Percentiles rank a stretch among this genome's conserved stretches.
Conservation (phyloP, 2,329 filamentous ascomycete genomes). For the Ophiostoma sp. region DNA sequence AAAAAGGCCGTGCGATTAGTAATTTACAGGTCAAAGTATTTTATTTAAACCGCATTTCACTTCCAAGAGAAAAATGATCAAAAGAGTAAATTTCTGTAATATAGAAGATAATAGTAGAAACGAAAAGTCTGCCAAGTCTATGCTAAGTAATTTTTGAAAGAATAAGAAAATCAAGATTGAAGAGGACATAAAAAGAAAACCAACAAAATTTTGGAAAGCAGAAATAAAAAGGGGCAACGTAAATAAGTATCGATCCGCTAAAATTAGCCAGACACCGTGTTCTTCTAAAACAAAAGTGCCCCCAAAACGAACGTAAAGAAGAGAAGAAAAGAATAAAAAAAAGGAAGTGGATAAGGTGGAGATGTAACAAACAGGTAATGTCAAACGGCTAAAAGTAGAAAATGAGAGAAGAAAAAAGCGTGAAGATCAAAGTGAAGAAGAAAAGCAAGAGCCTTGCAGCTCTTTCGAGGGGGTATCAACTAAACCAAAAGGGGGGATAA, state of each 20-base stretch:
- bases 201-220: background rate
- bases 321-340: background rate
- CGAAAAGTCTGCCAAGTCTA: background rate
- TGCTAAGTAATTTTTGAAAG: background rate
- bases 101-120: background rate
- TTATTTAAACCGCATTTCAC: too few relatives aligned
- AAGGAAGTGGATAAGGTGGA: background rate
- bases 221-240: background rate
- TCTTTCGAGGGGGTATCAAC: constrained; percentile 23
- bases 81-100: background rate
- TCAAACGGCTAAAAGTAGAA: background rate
- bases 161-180: background rate
- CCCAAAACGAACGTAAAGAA: background rate
- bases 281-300: background rate
- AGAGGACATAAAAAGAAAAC: background rate
- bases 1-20: background rate
- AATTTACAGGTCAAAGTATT: too few relatives aligned
- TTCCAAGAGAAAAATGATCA: background rate
- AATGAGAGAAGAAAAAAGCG: background rate
- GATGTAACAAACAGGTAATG: background rate
- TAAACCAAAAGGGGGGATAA: constrained; percentile 16
- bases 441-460: background rate
- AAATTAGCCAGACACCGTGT: background rate
- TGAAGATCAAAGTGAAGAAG: background rate
- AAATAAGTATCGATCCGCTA: too few relatives aligned